Evolutionary conservation across 106 monocot species (phyloP).

Genomic region (Acanthochlamys bracteata): DNA sequence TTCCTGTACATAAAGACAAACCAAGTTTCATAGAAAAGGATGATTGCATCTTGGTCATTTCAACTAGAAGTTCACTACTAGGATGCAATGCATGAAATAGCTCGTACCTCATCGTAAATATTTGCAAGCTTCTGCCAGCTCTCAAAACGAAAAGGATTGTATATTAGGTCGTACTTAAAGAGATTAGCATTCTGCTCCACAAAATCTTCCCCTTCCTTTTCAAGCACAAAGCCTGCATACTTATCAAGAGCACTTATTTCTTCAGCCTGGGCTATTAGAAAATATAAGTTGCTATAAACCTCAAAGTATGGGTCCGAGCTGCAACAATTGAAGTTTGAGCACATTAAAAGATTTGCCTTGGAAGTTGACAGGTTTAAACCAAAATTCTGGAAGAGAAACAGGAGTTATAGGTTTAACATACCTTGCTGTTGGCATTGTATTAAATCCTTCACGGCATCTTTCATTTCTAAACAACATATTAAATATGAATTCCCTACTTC

Average conservation of each 20-base stretch:
- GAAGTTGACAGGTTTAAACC: too few relatives aligned
- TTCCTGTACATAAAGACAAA: slow-evolving; percentile 49
- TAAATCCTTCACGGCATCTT: slow-evolving; percentile 20
- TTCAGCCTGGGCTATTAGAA: slow-evolving; percentile 80
- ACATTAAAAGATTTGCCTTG: neutral
- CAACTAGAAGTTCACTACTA: too few relatives aligned
- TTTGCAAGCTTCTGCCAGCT: slow-evolving; percentile 99
- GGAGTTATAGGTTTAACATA: slow-evolving; percentile 4
- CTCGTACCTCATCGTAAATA: slow-evolving; percentile 85
- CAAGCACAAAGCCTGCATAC: slow-evolving; percentile 86
- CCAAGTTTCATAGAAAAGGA: too few relatives aligned
- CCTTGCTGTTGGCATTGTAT: slow-evolving; percentile 34
- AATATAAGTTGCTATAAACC: slow-evolving; percentile 90
- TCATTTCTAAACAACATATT: slow-evolving; percentile 47
- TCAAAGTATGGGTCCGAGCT: slow-evolving; percentile 68
- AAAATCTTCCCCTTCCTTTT: slow-evolving; percentile 94
- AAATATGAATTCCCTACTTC: slow-evolving; percentile 36
- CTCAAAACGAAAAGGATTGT: slow-evolving; percentile 90
- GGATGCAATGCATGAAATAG: neutral
- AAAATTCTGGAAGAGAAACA: slow-evolving; percentile 14
- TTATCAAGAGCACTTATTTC: slow-evolving; percentile 95
- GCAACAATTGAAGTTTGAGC: neutral
- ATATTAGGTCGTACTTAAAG: slow-evolving; percentile 87
- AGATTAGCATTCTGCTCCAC: slow-evolving; percentile 89
- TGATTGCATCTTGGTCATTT: too few relatives aligned